phyloP scores from a whole-genome alignment of 2,329 filamentous ascomycete species.

The Didymella pomorum region DNA sequence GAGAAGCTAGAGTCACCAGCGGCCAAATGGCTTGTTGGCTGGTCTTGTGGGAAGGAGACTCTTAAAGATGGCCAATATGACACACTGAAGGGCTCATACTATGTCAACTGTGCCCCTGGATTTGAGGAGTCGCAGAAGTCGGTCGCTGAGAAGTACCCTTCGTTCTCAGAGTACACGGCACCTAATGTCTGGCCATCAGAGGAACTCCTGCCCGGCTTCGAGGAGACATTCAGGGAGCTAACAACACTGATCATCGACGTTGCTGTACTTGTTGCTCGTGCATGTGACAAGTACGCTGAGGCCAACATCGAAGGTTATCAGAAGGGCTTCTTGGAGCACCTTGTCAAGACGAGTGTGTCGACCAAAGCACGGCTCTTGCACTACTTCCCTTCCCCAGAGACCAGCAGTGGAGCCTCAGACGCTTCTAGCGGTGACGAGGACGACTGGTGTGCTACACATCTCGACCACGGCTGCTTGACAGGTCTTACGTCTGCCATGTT shows the following conservation, averaged over 20 bases:
- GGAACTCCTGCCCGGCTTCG: slow-evolving; percentile 76
- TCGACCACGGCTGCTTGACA: slow-evolving; percentile 93
- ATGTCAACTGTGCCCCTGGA: slow-evolving; percentile 74
- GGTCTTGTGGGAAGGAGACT: slow-evolving; percentile 84
- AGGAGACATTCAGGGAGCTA: slow-evolving; percentile 73
- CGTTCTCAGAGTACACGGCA: slow-evolving; percentile 87
- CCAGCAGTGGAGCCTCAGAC: slow-evolving; percentile 27
- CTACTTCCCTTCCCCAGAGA: slow-evolving; percentile 74
- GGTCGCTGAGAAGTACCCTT: slow-evolving; percentile 60
- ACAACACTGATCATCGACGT: slow-evolving; percentile 89
- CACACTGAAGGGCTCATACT: slow-evolving; percentile 83
- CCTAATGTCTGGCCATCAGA: slow-evolving; percentile 87
- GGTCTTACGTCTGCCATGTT: slow-evolving; percentile 97
- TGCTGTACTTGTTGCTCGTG: slow-evolving; percentile 85
- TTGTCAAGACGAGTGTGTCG: slow-evolving; percentile 83
- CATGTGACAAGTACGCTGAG: slow-evolving; percentile 85
- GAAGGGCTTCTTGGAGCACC: slow-evolving; percentile 80
- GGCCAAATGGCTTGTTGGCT: slow-evolving; percentile 71
- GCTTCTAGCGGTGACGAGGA: slow-evolving; percentile 66
- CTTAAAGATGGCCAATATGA: slow-evolving; percentile 80
- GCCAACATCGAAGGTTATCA: slow-evolving; percentile 80
- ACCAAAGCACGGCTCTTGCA: slow-evolving; percentile 93
- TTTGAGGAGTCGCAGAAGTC: slow-evolving; percentile 69
- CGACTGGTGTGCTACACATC: slow-evolving; percentile 92
- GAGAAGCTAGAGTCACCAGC: slow-evolving; percentile 58